Base-by-base conservation (phyloP, 257 asterid genomes). In the Ocimum tenuiflorum region DNA sequence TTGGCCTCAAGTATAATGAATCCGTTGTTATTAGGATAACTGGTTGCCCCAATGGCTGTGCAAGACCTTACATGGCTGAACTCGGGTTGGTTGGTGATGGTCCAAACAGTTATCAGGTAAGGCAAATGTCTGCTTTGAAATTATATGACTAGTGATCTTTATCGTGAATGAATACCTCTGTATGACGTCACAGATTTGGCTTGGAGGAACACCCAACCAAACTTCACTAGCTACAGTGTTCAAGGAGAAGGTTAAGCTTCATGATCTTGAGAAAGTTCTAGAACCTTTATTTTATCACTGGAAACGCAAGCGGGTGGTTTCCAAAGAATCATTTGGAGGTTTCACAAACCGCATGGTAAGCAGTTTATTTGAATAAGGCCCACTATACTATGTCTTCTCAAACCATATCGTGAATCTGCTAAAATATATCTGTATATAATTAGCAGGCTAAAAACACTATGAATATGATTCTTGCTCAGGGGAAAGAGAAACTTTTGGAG, bases 51-150 rank as follows among this genome's bases (percentile, higher is more conserved):
- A 92, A 92, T 72, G 99, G 99, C 11, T 92, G 99, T 77, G 97
- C 97, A 53, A 82, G 99, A 75, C 97, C 99, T 3, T 92, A 92
- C 84, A 86, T 92, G 99, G 99, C 99, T 85, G 99, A 92, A 76
- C 94, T 92, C 22, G 99, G 97, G 60, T 80, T 92, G 69, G 96
- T 92, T 53, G 99, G 99, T 48, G 96, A 87, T 79, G 99, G 94
- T 56, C 94, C 99, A 60, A 92, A 92, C 67, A 87, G 96, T 75
- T 92, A 92, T 72, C 99, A 92, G 97, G 99, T 89, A 70, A 56
- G 20, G 13, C 18, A 7, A 17, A 8, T 41, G 9, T 35, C 71
- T 59, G 17, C 42, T 50, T 71, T 15, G 14, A 13, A 19, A 19
- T 1, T 52, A 59, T 51, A 36, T 4, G 20, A 45, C 50, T 33